Base-by-base conservation (phyloP, 2,329 filamentous ascomycete species). In the Simplicillium aogashimaense region DNA sequence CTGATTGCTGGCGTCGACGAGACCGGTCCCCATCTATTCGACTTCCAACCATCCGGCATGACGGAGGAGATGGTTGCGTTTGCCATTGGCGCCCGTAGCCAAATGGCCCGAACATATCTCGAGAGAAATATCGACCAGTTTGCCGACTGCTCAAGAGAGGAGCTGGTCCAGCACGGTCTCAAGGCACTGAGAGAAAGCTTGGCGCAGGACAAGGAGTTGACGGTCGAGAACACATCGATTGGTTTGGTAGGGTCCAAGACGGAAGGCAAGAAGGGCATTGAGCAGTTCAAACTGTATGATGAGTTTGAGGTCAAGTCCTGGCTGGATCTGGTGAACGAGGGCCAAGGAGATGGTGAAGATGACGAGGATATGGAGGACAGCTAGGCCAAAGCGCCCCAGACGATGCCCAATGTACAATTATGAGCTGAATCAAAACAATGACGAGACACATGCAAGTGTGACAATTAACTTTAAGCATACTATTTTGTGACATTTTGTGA, bases 31-130 rank as follows among this genome's bases (percentile, higher is more conserved):
- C 92, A 98, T 67, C 77, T 98, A 47, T 98, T 94, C 67, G 92
- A 98, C 67, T 98, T 98, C 74, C 90, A 95, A 68, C 92, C 92
- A 10, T 86, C 79, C 40, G 92, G 92, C 36, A 83, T 97, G 74
- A 95, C 88, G 53, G 86, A 95, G 59, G 92, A 98, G 75, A 97
- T 97, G 87, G 63, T 85, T 37, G 92, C 92, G 17, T 95, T 90
- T 59, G 90, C 89, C 43, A 98, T 98, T 60, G 92, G 92, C 39
- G 92, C 92, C 36, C 76, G 92, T 53, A 92, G 84, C 62, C 92
- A 98, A 70, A 97, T 97, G 87, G 92, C 92, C 17, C 74, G 92
- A 57, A 98, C 92, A 47, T 98, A 98, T 65, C 72, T 98, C 41
- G 92, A 98, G 75, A 77, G 87, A 57, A 85, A 95, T 65, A 66